phyloP scores from a whole-genome alignment of 148 eudicot species.

The Vaccinium darrowii region DNA sequence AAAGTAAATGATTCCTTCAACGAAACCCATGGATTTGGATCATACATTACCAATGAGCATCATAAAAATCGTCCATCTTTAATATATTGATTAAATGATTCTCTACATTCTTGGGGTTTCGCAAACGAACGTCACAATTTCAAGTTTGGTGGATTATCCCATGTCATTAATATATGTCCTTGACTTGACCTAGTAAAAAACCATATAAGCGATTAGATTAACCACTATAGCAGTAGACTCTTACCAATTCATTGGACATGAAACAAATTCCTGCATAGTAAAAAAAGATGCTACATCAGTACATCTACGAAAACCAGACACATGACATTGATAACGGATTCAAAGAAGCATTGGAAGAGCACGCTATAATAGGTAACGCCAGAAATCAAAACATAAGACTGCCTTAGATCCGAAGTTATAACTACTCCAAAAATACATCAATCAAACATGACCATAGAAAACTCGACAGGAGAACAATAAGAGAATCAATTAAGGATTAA shows the following conservation, averaged over 20 bases:
- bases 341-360: neutral
- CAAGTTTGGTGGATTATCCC: neutral
- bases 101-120: neutral
- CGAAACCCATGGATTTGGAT: neutral
- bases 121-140: neutral
- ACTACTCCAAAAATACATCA: constrained; percentile 1
- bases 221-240: neutral
- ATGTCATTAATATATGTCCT: neutral
- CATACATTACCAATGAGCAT: neutral
- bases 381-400: constrained; percentile 1
- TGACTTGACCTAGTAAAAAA: neutral
- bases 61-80: neutral
- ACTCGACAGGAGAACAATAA: neutral
- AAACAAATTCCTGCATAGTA: constrained; percentile 85
- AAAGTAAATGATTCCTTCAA: neutral
- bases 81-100: neutral
- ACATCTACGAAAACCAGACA: neutral
- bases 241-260: constrained; percentile 98
- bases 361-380: neutral
- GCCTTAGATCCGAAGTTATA: neutral
- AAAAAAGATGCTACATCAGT: constrained; percentile 29
- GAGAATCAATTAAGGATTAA: neutral
- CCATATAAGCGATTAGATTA: neutral
- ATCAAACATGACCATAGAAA: neutral
- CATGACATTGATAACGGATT: neutral